Percentiles rank a stretch among this genome's conserved stretches.
These are phyloP conservation scores for Grammothele lineata DNA, from an alignment of 768 basidiomycete species.

Conservation along the genomic window DNA sequence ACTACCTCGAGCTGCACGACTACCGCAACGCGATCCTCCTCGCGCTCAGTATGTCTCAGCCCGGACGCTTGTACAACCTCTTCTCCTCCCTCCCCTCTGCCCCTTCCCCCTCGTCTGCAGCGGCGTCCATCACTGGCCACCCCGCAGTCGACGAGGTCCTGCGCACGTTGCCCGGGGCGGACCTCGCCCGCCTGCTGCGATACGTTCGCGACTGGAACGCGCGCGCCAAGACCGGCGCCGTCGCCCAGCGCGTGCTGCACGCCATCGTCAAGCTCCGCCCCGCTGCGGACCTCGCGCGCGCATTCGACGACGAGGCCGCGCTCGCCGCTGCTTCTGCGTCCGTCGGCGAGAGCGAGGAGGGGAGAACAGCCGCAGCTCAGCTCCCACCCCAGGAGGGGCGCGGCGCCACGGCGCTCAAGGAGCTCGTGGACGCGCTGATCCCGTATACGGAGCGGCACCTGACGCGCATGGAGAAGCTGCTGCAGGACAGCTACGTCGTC, in stretches of 20 bases:
- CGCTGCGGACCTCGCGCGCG: slow-evolving; percentile 67
- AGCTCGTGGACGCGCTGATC: slow-evolving; percentile 79
- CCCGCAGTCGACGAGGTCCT: slow-evolving; percentile 78
- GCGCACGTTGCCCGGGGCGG: slow-evolving; percentile 60
- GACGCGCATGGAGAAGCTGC: slow-evolving; percentile 73
- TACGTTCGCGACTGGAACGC: slow-evolving; percentile 94
- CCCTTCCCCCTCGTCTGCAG: background rate
- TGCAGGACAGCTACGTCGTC: slow-evolving; percentile 94
- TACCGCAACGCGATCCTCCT: slow-evolving; percentile 89
- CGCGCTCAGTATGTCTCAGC: slow-evolving; percentile 90
- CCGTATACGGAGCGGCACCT: slow-evolving; percentile 96
- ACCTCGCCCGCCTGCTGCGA: slow-evolving; percentile 75
- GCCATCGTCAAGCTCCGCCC: slow-evolving; percentile 75
- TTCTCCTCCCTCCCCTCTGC: slow-evolving; percentile 58
- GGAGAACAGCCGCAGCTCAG: slow-evolving; percentile 4
- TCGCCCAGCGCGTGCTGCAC: slow-evolving; percentile 83
- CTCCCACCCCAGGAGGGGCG: slow-evolving; percentile 13
- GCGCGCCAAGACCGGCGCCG: slow-evolving; percentile 77
- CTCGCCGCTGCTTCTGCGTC: slow-evolving; percentile 11
- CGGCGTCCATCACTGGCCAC: slow-evolving; percentile 57
- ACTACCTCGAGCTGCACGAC: slow-evolving; percentile 83
- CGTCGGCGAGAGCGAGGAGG: slow-evolving; percentile 30
- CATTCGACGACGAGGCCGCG: slow-evolving; percentile 40
- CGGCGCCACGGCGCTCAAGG: slow-evolving; percentile 43
- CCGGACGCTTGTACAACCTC: slow-evolving; percentile 76